phyloP scores from a whole-genome alignment of 352 stramenopile species.

The Pythium phragmitis region DNA sequence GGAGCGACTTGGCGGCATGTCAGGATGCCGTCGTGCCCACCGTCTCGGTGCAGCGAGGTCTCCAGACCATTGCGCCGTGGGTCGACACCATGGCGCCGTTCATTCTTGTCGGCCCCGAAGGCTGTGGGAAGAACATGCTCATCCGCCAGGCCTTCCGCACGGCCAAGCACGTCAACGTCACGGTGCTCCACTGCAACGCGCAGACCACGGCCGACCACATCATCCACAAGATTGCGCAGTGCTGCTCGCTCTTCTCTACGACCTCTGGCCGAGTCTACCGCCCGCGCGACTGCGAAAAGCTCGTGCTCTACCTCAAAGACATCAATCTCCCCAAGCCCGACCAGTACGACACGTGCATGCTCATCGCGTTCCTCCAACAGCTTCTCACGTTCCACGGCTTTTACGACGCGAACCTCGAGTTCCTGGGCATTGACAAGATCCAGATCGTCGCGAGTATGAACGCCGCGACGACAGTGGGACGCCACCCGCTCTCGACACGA shows the following conservation, averaged over 20 bases:
- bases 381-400: slow-evolving; percentile 95
- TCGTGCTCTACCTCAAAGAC: slow-evolving; percentile 96
- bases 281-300: slow-evolving; percentile 87
- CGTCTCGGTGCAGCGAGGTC: slow-evolving; percentile 79
- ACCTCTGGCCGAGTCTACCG: slow-evolving; percentile 91
- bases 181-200: slow-evolving; percentile 93
- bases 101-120: slow-evolving; percentile 93
- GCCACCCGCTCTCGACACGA: slow-evolving; percentile 89
- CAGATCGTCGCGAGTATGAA: slow-evolving; percentile 96
- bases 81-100: slow-evolving; percentile 93
- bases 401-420: slow-evolving; percentile 94
- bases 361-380: slow-evolving; percentile 96
- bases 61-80: slow-evolving; percentile 90
- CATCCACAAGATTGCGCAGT: slow-evolving; percentile 94
- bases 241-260: slow-evolving; percentile 92
- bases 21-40: slow-evolving; percentile 70
- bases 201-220: slow-evolving; percentile 93
- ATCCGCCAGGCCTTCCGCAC: slow-evolving; percentile 89
- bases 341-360: slow-evolving; percentile 95
- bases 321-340: slow-evolving; percentile 95
- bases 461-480: slow-evolving; percentile 89
- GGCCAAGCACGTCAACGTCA: slow-evolving; percentile 72
- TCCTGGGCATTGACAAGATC: slow-evolving; percentile 92
- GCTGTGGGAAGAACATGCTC: slow-evolving; percentile 94
- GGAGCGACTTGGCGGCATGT: slow-evolving; percentile 39